Base-by-base conservation (phyloP, 2,329 filamentous ascomycete species). In the Pseudonectria foliicola region DNA sequence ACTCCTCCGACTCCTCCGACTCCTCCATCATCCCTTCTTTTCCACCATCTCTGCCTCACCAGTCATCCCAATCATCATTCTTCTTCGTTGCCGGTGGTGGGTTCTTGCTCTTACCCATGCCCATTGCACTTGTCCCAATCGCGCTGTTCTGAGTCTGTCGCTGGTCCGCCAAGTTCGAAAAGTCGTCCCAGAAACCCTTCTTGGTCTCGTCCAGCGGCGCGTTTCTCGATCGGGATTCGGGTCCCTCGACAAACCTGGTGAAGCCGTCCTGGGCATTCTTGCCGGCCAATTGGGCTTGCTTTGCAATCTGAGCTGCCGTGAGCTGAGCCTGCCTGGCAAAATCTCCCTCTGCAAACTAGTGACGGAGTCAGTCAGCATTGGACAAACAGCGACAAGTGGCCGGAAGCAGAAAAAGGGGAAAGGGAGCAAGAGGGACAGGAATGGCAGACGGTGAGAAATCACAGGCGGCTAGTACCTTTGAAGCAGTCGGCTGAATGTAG, bases 141-240 rank as follows among this genome's bases (percentile, higher is more conserved):
- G 73, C 64, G 49, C 64, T 73, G 38, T 63, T 61, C 28, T 54
- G 56, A 10, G 56, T 56, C 45, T 64, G 61, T 39, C 64, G 61
- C 51, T 75, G 68, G 62, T 82, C 74, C 1, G 78, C 82, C 16
- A 82, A 60, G 18, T 74, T 77, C 0, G 87, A 82, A 61, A 96
- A 95, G 48, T 83, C 82, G 57, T 95, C 89, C 89, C 89, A 95
- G 62, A 95, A 95, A 48, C 85, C 82, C 56, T 82, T 82, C 61
- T 81, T 84, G 74, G 59, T 82, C 71, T 68, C 70, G 52, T 80
- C 70, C 33, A 77, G 52, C 37, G 60, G 66, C 35, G 54, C 63
- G 37, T 61, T 55, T 37, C 63, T 54, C 39, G 47, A 42, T 35
- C 52, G 50, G 28, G 64, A 54, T 14, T 70, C 64, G 12, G 74